phyloP scores from a whole-genome alignment of 2,329 filamentous ascomycete species.

The Periconia digitata region DNA sequence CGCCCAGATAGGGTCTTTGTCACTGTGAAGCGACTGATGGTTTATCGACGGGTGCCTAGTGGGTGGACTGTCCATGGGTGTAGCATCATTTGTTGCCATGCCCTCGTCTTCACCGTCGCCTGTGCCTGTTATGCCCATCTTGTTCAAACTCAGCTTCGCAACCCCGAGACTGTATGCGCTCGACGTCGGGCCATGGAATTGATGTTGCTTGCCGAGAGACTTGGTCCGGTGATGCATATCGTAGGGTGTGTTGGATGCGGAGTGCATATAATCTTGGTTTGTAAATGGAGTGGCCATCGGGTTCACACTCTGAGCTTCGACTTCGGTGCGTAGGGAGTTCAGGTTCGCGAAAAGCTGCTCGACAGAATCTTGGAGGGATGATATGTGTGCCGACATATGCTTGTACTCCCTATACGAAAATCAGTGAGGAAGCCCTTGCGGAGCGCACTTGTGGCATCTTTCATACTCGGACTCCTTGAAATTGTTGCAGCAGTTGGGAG shows the following conservation, averaged over 20 bases:
- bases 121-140: slow-evolving; percentile 78
- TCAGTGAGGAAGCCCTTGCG: slow-evolving; percentile 8
- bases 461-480: slow-evolving; percentile 83
- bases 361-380: slow-evolving; percentile 79
- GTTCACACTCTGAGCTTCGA: slow-evolving; percentile 37
- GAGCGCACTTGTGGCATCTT: neutral
- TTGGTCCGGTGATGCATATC: slow-evolving; percentile 43
- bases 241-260: slow-evolving; percentile 39
- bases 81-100: slow-evolving; percentile 53
- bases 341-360: slow-evolving; percentile 73
- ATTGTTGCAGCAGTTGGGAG: slow-evolving; percentile 71
- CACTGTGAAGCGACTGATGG: slow-evolving; percentile 42
- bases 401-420: slow-evolving; percentile 68
- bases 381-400: slow-evolving; percentile 74
- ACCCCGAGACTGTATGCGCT: slow-evolving; percentile 83
- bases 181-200: slow-evolving; percentile 84
- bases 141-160: slow-evolving; percentile 82
- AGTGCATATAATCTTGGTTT: slow-evolving; percentile 31
- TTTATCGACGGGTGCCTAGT: slow-evolving; percentile 14
- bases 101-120: slow-evolving; percentile 65
- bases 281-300: slow-evolving; percentile 34
- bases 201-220: slow-evolving; percentile 54
- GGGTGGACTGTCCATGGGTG: slow-evolving; percentile 52
- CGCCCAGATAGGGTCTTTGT: slow-evolving; percentile 77
- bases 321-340: slow-evolving; percentile 62